These are phyloP conservation scores for Xylariomycetidae sp. DNA, from an alignment of 2,329 filamentous ascomycete species.

Conservation along the genomic window DNA sequence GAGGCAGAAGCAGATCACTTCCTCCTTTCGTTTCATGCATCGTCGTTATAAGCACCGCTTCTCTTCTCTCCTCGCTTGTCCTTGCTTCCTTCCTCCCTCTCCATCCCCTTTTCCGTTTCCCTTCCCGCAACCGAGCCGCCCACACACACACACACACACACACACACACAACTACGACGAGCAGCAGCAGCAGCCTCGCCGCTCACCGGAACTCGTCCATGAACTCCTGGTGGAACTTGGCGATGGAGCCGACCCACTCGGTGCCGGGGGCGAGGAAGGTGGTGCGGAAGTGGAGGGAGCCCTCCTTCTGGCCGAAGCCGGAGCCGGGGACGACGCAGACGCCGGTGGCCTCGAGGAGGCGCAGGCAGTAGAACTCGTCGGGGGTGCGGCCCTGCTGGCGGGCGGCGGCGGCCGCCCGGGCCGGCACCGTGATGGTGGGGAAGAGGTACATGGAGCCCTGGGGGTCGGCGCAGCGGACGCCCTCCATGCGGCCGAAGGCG, in stretches of 20 bases:
- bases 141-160: too few relatives aligned
- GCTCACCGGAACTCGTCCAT: conserved; percentile 69
- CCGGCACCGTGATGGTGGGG: conserved; percentile 78
- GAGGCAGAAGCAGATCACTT: too few relatives aligned
- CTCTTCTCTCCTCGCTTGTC: too few relatives aligned
- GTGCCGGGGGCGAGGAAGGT: conserved; percentile 96
- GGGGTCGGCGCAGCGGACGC: conserved; percentile 81
- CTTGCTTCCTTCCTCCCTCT: too few relatives aligned
- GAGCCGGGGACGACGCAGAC: conserved; percentile 90
- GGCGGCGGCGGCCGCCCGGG: conserved; percentile 72
- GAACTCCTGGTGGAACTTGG: conserved; percentile 87
- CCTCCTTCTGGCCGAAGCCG: conserved; percentile 91
- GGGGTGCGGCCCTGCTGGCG: conserved; percentile 64
- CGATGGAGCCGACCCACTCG: conserved; percentile 83
- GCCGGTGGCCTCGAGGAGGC: conserved; percentile 85
- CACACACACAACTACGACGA: conserved; percentile 6
- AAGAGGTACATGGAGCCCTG: conserved; percentile 99
- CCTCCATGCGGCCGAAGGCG: conserved; percentile 92
- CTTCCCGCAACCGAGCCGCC: too few relatives aligned
- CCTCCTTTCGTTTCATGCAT: too few relatives aligned
- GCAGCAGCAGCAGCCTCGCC: too few relatives aligned
- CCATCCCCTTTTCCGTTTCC: too few relatives aligned
- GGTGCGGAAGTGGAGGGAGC: conserved; percentile 88
- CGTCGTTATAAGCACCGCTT: too few relatives aligned
- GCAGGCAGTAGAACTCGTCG: conserved; percentile 93